Base-by-base conservation (phyloP, 192 early-diverging fungal genomes). In the Rhizoclosmatium globosum region DNA sequence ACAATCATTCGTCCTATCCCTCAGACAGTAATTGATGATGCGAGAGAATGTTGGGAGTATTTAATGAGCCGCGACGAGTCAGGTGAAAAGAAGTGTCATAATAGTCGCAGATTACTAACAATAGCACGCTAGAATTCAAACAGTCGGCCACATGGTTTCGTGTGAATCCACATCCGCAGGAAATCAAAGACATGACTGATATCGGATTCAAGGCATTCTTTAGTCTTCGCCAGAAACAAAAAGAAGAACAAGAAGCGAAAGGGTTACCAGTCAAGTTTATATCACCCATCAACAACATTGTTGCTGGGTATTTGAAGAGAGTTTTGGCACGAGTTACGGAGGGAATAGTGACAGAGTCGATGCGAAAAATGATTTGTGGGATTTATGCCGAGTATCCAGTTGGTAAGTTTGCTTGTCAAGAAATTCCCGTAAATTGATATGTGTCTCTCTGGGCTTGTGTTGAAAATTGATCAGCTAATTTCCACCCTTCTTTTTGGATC, bases 231-330 rank as follows among this genome's bases (percentile, higher is more conserved):
- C 38, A 74, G n/a, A 48, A 56, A 41, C 56, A 74, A 59, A 64
- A 76, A 31, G 23, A 56, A 2, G 6, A 6, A 3, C 2, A 53
- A 15, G 2, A 2, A 50, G 21, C 19, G 13, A 44, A 74, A 39
- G 19, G 60, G 44, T 11, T 41, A 6, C 7, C 31, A 17, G 13
- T 7, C 15, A 44, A 43, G 39, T 23, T 47, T 44, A 46, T 74
- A 4, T 62, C 56, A 61, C 58, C 69, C 7, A 45, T 74, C 4
- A 6, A n/a, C 17, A 59, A 74, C 44, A 76, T 76, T 56, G 64
- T 76, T 47, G 74, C 74, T 43, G 74, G 74, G 44, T 76, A 76
- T 67, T 66, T 76, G 74, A 76, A 76, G 41, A 56, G 60, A 64
- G 43, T 66, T 31, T 23, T 76, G 47, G 48, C 46, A 43, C 3